Conservation (phyloP, 2,329 filamentous ascomycete genomes). For the Phaeoacremonium minimum region DNA sequence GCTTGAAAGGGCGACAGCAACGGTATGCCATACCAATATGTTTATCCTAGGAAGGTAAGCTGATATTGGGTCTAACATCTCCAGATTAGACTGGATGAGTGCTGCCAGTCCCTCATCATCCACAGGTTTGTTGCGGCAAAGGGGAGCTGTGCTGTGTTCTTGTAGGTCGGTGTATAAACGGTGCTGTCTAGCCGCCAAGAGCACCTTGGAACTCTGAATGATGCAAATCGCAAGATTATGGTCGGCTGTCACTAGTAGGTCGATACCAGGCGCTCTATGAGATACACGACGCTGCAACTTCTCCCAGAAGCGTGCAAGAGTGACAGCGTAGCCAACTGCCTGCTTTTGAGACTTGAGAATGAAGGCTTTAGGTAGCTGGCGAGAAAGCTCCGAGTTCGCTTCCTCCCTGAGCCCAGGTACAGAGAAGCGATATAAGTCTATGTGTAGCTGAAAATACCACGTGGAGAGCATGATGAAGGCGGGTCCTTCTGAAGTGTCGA, state of each 20-base stretch:
- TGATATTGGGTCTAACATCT: conserved; percentile 26
- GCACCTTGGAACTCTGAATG: conserved; percentile 16
- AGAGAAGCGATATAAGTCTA: conserved; percentile 33
- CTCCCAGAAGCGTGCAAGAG: conserved; percentile 29
- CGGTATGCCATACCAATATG: conserved; percentile 5
- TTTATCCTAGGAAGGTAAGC: conserved; percentile 13
- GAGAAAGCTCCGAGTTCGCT: conserved; percentile 23
- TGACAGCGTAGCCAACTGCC: conserved; percentile 31
- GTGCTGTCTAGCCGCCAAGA: conserved; percentile 29
- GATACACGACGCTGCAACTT: conserved; percentile 23
- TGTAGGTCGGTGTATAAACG: conserved; percentile 26
- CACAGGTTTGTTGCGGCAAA: conserved; percentile 24
- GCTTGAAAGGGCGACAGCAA: not conserved
- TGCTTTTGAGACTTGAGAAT: conserved; percentile 30
- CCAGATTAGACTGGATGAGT: conserved; percentile 27
- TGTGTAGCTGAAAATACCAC: conserved; percentile 27
- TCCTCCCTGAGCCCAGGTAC: conserved; percentile 28
- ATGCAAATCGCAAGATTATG: conserved; percentile 15
- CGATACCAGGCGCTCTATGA: conserved; percentile 12
- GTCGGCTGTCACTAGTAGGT: conserved; percentile 9
- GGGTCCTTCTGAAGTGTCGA: conserved; percentile 21
- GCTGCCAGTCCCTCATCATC: conserved; percentile 24
- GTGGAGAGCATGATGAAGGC: conserved; percentile 32
- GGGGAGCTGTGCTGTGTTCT: conserved; percentile 29
- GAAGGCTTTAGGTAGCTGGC: conserved; percentile 29